Evolutionary conservation across 208 protist species (phyloP).

Genomic region (Crithidia acanthocephali): DNA sequence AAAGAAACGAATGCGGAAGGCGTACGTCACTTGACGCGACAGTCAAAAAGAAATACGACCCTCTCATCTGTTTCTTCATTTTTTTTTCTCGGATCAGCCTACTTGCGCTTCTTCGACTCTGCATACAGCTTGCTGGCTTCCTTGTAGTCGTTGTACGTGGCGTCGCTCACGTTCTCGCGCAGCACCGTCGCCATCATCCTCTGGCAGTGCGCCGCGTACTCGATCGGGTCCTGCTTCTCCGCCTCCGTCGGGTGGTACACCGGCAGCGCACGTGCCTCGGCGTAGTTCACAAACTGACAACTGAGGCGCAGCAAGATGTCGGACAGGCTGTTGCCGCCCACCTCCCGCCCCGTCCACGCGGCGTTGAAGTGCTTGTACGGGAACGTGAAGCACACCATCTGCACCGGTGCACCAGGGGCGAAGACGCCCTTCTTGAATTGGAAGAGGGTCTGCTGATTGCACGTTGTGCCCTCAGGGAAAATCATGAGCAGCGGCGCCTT

Average conservation of each 20-base stretch:
- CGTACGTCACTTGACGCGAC: background rate
- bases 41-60: background rate
- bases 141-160: constrained; percentile 67
- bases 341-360: constrained; percentile 74
- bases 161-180: constrained; percentile 61
- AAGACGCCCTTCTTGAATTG: constrained; percentile 89
- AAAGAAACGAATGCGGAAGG: background rate
- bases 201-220: constrained; percentile 88
- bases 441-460: constrained; percentile 79
- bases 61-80: background rate
- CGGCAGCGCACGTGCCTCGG: constrained; percentile 80
- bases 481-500: constrained; percentile 73
- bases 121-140: constrained; percentile 33
- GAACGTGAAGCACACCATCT: constrained; percentile 88
- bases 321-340: constrained; percentile 66
- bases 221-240: constrained; percentile 65
- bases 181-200: constrained; percentile 83
- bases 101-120: constrained; percentile 28
- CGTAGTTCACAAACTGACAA: constrained; percentile 87
- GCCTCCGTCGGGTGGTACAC: constrained; percentile 88
- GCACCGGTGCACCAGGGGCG: constrained; percentile 79
- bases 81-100: background rate
- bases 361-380: constrained; percentile 91
- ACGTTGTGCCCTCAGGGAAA: constrained; percentile 91
- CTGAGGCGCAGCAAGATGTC: constrained; percentile 75